phyloP scores from a whole-genome alignment of 257 asterid genomes.

The Anisodus tanguticus region DNA sequence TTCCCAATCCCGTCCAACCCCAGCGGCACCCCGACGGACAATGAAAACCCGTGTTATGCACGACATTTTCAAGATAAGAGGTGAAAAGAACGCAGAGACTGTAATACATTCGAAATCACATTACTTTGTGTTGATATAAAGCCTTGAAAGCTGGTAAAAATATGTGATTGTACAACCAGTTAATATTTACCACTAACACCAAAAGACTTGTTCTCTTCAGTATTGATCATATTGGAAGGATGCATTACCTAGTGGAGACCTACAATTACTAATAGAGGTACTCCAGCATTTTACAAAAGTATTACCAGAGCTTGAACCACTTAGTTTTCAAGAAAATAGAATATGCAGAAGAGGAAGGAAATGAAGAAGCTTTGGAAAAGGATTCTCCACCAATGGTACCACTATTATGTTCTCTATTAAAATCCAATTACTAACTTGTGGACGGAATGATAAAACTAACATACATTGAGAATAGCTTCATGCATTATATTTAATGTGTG shows the following conservation, averaged over 20 bases:
- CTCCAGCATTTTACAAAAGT: neutral
- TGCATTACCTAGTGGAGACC: neutral
- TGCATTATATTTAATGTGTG: neutral
- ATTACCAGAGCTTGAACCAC: neutral
- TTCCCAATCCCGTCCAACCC: too few relatives aligned
- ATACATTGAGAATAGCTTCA: neutral
- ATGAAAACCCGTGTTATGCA: too few relatives aligned
- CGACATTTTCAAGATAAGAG: neutral
- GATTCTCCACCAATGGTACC: neutral
- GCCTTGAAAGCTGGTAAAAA: neutral
- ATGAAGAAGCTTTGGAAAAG: neutral
- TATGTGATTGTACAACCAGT: conserved; percentile 12
- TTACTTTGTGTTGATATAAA: neutral
- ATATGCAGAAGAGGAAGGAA: neutral
- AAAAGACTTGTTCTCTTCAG: neutral
- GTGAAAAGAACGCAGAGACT: neutral
- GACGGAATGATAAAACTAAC: neutral
- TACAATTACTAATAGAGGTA: neutral
- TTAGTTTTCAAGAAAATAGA: neutral
- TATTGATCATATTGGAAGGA: neutral
- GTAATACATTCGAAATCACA: neutral
- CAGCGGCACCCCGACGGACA: too few relatives aligned
- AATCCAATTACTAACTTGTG: neutral
- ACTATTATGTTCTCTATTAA: neutral
- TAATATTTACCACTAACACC: neutral